These are phyloP conservation scores for Simplicillium sp. DNA, from an alignment of 2,329 filamentous ascomycete species.

Conservation along the genomic window DNA sequence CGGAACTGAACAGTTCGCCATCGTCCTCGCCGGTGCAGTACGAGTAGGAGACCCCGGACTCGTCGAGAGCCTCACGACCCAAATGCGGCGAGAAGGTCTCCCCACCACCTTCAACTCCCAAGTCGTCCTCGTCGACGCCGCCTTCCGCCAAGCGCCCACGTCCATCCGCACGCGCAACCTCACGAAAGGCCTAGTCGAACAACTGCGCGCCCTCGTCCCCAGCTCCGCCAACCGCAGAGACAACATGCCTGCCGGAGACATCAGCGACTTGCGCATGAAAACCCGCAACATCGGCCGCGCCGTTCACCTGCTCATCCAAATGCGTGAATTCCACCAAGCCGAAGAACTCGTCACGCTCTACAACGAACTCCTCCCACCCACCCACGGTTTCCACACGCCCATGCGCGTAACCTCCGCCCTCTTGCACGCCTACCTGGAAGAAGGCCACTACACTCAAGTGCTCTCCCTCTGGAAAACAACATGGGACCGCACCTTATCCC, in stretches of 20 bases:
- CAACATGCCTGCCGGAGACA: conserved; percentile 9
- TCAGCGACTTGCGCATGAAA: conserved; percentile 15
- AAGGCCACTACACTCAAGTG: conserved; percentile 50
- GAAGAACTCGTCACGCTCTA: conserved; percentile 48
- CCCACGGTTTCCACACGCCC: conserved; percentile 29
- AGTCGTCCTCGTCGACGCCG: conserved; percentile 31
- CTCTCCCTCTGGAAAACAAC: conserved; percentile 57
- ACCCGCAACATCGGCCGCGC: conserved; percentile 20
- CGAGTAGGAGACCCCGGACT: conserved; percentile 29
- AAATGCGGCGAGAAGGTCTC: conserved; percentile 33
- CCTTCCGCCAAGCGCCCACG: conserved; percentile 16
- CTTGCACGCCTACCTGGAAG: conserved; percentile 56
- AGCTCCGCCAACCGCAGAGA: conserved; percentile 7
- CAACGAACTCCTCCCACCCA: conserved; percentile 25
- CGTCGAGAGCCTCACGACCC: conserved; percentile 24
- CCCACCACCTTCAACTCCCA: conserved; percentile 31
- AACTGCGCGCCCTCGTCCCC: conserved; percentile 14
- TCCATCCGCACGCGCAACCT: conserved; percentile 14
- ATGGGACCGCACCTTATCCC: conserved; percentile 39
- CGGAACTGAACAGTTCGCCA: conserved; percentile 37
- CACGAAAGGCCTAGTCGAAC: conserved; percentile 17
- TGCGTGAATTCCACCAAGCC: conserved; percentile 41
- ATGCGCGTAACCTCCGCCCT: conserved; percentile 50
- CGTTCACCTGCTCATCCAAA: conserved; percentile 21
- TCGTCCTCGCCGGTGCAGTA: conserved; percentile 43